Conservation (phyloP, 176 grass and related monocot genomes). For the Hordeum vulgare region MorexV3_pseudomolecules_assembly NC_058523.1:421270519-421271018, state of each 20-base stretch:
- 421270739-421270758: background rate
- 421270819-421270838: background rate
- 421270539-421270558: slow-evolving; percentile 92
- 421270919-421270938: slow-evolving; percentile 60
- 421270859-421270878: background rate
- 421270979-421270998: slow-evolving; percentile 91
- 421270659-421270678: background rate
- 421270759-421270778: background rate
- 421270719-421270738: background rate
- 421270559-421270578: slow-evolving; percentile 96
- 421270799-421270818: background rate
- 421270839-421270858: background rate
- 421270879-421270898: slow-evolving; percentile 8
- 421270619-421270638: background rate
- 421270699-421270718: slow-evolving; percentile 3
- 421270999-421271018: slow-evolving; percentile 25
- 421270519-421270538: slow-evolving; percentile 69
- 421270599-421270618: slow-evolving; percentile 92
- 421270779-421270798: background rate
- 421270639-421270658: background rate
- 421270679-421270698: background rate
- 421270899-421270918: slow-evolving; percentile 59
- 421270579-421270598: slow-evolving; percentile 72
- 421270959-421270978: slow-evolving; percentile 82
- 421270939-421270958: slow-evolving; percentile 74